Evolutionary conservation across 495 filamentous ascomycete genomes (phyloP), one percentile per base, ranked within the genome.

Genomic region (Xylaria castorea): DNA sequence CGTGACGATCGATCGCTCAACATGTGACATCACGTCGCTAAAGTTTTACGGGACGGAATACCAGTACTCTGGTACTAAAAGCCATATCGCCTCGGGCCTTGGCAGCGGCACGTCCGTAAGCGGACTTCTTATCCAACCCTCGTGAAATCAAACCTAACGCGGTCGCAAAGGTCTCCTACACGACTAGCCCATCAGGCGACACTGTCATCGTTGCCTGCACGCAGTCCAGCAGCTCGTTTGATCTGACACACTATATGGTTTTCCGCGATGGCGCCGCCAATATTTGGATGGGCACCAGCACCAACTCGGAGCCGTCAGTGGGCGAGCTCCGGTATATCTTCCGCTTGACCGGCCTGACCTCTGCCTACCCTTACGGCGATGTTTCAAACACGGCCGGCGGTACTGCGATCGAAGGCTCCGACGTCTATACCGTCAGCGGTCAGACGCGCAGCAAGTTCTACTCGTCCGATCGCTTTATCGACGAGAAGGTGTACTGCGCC

Each of bases 361-460:
- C 86, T 30, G 86, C 85, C 27, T 78, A 76, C 40, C 81, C 83
- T 48, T 81, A 82, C 30, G 80, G 78, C 6, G 70, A 74, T 18
- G 75, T 76, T 48, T 81, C 79, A 0, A 80, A 84, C 0, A 87
- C 82, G 22, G 80, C 80, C 9, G 78, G 76, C 3, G 84, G 80
- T 25, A 80, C 82, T 20, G 79, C 79, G 6, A 74, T 90, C 51
- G 88, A 89, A 73, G 88, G 86, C 20, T 85, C 82, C 6, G 87
- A 90, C 72, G 87, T 90, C 71, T 89, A 82, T 71, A 68, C 83
- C 32, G 84, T 89, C 38, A 71, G 80, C 50, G 84, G 85, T 27
- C 76, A 89, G 73, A 89, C 87, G 0, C 85, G 88, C 48, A 85
- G 83, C 84, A 90, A 90, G 71, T 77, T 90, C 80, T 90, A 89